Conservation (phyloP, 768 basidiomycete species). For the Lentinus brumalis region DNA sequence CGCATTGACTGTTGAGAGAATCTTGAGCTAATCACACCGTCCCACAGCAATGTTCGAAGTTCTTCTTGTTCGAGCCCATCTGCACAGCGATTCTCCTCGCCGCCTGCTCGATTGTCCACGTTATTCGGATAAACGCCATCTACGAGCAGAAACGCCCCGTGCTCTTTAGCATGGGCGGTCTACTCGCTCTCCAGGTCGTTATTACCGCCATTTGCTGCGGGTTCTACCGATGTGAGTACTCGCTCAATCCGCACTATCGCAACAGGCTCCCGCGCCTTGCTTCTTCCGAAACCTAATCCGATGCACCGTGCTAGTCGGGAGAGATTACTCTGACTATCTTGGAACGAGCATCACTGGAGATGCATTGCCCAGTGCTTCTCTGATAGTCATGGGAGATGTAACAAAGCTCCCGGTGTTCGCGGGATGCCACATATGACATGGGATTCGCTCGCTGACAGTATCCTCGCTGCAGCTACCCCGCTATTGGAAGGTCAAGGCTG, state of each 20-base stretch:
- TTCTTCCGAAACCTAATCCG: constrained; percentile 1
- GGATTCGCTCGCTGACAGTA: neutral
- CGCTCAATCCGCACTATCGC: neutral
- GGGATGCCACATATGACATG: neutral
- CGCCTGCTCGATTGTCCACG: constrained; percentile 70
- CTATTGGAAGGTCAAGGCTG: constrained; percentile 77
- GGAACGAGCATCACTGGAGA: neutral
- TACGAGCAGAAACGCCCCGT: constrained; percentile 65
- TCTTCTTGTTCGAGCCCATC: constrained; percentile 87
- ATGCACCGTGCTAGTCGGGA: neutral
- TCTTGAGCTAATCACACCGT: neutral
- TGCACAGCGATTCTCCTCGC: constrained; percentile 80
- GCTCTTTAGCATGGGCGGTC: constrained; percentile 53
- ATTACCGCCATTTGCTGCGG: constrained; percentile 74
- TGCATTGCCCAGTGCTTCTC: neutral
- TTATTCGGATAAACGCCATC: constrained; percentile 78
- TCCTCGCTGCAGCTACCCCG: constrained; percentile 56
- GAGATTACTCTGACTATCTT: neutral
- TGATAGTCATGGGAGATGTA: neutral
- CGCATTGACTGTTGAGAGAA: neutral
- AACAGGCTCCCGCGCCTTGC: neutral
- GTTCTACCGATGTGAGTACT: constrained; percentile 69
- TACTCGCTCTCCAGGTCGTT: constrained; percentile 69
- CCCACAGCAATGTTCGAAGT: constrained; percentile 58
- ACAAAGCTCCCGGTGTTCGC: neutral